A percentile compares a stretch with the other conserved stretches of the same genome.
Conservation (phyloP, 139 green algal species). For the Chlamydomonas asymmetrica region DNA sequence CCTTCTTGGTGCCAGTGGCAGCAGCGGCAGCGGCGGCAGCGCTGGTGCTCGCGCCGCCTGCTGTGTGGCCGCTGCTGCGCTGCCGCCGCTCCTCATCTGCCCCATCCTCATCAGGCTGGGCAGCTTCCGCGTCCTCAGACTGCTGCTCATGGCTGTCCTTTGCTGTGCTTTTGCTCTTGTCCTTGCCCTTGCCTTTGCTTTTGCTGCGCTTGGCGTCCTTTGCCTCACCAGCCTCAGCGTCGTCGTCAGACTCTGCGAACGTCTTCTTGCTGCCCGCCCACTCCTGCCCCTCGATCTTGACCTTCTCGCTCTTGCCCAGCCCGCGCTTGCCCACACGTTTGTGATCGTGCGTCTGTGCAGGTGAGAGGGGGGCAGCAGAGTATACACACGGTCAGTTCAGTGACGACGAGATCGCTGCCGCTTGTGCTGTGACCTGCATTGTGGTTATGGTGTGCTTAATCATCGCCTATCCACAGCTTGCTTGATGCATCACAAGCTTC, state of each 20-base stretch:
- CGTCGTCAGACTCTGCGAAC: conserved; percentile 61
- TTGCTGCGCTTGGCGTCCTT: conserved; percentile 6
- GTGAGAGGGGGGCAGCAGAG: too few relatives aligned
- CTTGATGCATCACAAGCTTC: too few relatives aligned
- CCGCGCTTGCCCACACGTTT: conserved; percentile 46
- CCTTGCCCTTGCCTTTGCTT: not conserved
- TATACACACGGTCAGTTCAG: too few relatives aligned
- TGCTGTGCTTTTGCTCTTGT: not conserved
- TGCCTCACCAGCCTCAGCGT: conserved; percentile 16
- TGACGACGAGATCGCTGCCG: too few relatives aligned
- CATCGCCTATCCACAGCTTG: too few relatives aligned
- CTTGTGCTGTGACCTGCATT: too few relatives aligned
- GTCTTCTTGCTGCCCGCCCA: conserved; percentile 75
- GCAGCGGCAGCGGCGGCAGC: not conserved
- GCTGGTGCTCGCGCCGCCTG: not conserved
- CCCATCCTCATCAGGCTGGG: not conserved
- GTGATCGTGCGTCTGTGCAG: conserved; percentile 40
- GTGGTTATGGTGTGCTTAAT: too few relatives aligned
- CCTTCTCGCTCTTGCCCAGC: conserved; percentile 37
- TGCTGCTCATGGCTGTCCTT: not conserved
- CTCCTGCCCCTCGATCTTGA: conserved; percentile 64
- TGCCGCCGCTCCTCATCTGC: not conserved
- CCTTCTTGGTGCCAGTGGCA: not conserved
- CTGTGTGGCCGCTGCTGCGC: conserved; percentile 1
- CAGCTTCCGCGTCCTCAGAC: conserved; percentile 2